Evolutionary conservation across 164 flowering plant species (phyloP), one percentile per base, ranked within the genome.

Genomic region (Cinnamomum micranthum): DNA sequence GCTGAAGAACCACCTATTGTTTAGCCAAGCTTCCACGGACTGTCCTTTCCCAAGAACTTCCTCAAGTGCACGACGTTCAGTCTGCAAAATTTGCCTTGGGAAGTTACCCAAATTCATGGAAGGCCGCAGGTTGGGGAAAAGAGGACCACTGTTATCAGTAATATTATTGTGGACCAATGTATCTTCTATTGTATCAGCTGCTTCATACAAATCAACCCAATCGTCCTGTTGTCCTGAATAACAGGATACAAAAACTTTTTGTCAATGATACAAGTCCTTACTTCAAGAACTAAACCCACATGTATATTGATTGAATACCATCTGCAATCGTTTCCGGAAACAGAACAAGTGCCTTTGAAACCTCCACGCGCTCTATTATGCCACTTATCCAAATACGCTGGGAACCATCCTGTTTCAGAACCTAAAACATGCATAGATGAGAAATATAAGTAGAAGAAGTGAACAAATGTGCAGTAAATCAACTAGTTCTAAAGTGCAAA

Each of bases 1-100:
- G 22, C 22, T 59, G 22, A 41, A 17, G 33, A 22, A 60, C 68
- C 80, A 82, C 86, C 86, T 84, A 66, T 82, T 65, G 50, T 75
- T 72, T 28, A 65, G 71, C 84, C 83, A 84, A 24, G 79, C 81
- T 84, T 84, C 86, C 15, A 84, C 78, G 5, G 50, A 65, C 75
- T 80, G 80, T 24, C 84, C 84, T 59, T 19, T 41, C 6, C 64
- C 60, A 67, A 84, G 80, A 71, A 78, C 33, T 10, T 77, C 78
- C 64, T 63, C 76, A 25, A 78, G 64, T 50, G 75, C 80, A 33
- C 12, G 35, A 74, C 11, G 60, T 71, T 80, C 72, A 47, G 69
- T 63, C 41, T 74, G 67, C 65, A 68, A 35, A 68, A 80, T 50
- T 77, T 83, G 73, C 68, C 80, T 72, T 27, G 83, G 83, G 68